A percentile compares a stretch with the other conserved stretches of the same genome.
phyloP scores from a whole-genome alignment of 257 asterid species.

The Gentiana dahurica region DNA sequence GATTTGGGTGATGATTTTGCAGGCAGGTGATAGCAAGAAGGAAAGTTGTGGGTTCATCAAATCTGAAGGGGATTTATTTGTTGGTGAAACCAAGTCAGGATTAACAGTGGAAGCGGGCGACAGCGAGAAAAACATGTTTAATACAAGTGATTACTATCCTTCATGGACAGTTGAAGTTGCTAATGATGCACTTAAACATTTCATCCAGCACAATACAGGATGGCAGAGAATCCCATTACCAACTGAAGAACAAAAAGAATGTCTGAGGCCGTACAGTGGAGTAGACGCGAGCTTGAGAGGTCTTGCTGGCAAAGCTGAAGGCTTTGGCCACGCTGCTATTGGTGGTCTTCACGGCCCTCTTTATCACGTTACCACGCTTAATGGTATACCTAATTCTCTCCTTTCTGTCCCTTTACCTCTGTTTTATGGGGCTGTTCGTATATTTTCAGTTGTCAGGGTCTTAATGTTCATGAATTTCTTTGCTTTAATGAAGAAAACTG shows the following conservation, averaged over 20 bases:
- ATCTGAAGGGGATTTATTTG: conserved; percentile 69
- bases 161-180: conserved; percentile 62
- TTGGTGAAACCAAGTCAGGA: conserved; percentile 46
- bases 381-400: conserved; percentile 11
- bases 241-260: conserved; percentile 13
- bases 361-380: conserved; percentile 25
- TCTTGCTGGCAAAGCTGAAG: conserved; percentile 38
- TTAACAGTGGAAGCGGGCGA: conserved; percentile 10
- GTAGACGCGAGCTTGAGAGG: conserved; percentile 28
- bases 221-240: conserved; percentile 44
- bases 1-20: no score
- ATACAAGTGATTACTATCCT: conserved; percentile 44
- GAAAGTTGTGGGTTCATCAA: conserved; percentile 51
- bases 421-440: no score
- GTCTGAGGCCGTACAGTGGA: conserved; percentile 18
- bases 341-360: conserved; percentile 41
- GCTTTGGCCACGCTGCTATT: conserved; percentile 35
- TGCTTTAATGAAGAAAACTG: no score
- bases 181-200: conserved; percentile 41
- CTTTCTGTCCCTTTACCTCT: background rate
- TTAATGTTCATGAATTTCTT: no score
- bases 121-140: conserved; percentile 25
- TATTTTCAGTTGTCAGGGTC: no score
- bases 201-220: conserved; percentile 56
- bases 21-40: conserved; percentile 20